Conservation (phyloP, 2,329 filamentous ascomycete species). For the Ceratocystis eucalypticola region DNA sequence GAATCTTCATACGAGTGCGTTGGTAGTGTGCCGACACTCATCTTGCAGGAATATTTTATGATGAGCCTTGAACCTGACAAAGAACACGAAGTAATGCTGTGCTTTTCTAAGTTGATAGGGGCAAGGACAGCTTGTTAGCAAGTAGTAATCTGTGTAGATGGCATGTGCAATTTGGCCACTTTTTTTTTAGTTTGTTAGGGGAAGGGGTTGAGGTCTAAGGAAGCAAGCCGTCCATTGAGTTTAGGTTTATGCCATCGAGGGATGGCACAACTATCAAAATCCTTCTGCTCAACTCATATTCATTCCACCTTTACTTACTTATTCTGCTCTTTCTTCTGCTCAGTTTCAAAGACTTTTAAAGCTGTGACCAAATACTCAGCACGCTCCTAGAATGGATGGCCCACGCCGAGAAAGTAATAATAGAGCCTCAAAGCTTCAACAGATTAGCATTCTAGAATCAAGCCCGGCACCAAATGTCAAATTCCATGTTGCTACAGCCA, state of each 20-base stretch:
- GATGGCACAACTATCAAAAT: background rate
- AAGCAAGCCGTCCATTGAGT: background rate
- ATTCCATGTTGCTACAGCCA: background rate
- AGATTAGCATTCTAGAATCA: background rate
- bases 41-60: slow-evolving; percentile 7
- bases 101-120: background rate
- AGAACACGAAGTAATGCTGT: background rate
- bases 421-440: background rate
- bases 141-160: background rate
- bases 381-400: background rate
- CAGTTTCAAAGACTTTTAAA: background rate
- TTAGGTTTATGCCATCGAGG: background rate
- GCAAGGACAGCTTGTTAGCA: background rate
- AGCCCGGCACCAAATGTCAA: background rate
- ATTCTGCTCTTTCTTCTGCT: background rate
- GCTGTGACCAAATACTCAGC: background rate
- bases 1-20: slow-evolving; percentile 13
- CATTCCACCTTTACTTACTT: no score
- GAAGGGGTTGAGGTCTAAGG: background rate
- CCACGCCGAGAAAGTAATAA: background rate
- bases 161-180: slow-evolving; percentile 19
- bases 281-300: background rate
- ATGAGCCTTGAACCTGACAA: background rate
- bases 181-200: no score
- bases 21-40: slow-evolving; percentile 8